Evolutionary conservation across 208 protist species (phyloP), one percentile per base, ranked within the genome.

Genomic region (Acanthamoeba triangularis): DNA sequence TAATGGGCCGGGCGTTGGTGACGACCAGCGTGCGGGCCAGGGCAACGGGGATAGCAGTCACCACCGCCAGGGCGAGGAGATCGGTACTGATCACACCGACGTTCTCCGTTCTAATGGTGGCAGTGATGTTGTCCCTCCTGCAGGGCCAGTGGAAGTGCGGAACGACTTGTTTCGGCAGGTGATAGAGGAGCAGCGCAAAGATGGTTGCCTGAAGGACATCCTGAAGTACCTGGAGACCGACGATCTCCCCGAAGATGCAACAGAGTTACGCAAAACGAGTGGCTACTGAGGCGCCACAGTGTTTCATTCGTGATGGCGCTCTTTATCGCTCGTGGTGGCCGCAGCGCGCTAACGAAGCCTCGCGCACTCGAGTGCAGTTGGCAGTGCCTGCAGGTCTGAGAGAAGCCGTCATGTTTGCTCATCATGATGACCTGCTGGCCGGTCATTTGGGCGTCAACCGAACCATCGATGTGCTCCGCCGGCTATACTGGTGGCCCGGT

Each of bases 401-500:
- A 3, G 63, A 93, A 33, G 87, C 69, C 23, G 37, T 93, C 8
- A 47, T 93, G 41, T 13, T 5, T 18, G 49, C 35, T 7, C 44
- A 76, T 54, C 87, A 93, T n/a, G 87, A 93, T n/a, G 13, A 93
- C n/a, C 52, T 54, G 6, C 63, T 93, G 2, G 49, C 13, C 20
- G 87, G 56, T 1, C 87, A 93, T 54, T 13, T 93, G 5, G 54
- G 87, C 13, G 37, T 49, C 20, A 65, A 93, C 20, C 59, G 59
- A 23, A 93, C 87, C 8, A 41, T 93, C 8, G 87, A 93, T 5
- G 20, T 10, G 2, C 10, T 93, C 8, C 28, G 30, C 6, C 14
- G 13, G 20, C 87, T 33, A 10, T 93, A 93, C 87, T 93, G 87
- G 87, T 93, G 87, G 87, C 87, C 87, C 2, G 16, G 37, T 20